These are phyloP conservation scores for Diplodia sapinea DNA, from an alignment of 2,329 filamentous ascomycete genomes.

Conservation along the genomic window DNA sequence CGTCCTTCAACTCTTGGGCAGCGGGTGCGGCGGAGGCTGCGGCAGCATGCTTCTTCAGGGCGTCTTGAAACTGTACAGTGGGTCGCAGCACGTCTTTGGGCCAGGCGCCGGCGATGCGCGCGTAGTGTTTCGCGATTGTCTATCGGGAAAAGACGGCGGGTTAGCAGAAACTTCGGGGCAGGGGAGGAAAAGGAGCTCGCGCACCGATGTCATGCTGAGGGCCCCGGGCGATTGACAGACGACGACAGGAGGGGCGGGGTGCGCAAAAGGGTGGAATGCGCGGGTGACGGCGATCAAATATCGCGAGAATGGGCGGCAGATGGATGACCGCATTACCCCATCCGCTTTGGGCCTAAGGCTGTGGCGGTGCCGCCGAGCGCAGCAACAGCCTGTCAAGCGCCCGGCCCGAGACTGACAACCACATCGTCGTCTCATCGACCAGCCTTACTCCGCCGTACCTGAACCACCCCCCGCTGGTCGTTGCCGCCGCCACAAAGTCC, in stretches of 20 bases:
- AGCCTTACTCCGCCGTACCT: conserved; percentile 28
- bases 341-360: conserved; percentile 16
- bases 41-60: conserved; percentile 50
- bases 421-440: conserved; percentile 24
- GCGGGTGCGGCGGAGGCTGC: conserved; percentile 32
- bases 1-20: conserved; percentile 50
- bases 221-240: conserved; percentile 12
- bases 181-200: conserved; percentile 5
- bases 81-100: conserved; percentile 58
- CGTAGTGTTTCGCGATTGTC: conserved; percentile 55
- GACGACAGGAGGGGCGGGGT: background rate
- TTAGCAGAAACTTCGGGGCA: background rate
- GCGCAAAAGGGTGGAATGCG: conserved; percentile 25
- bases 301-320: conserved; percentile 11
- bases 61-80: conserved; percentile 52
- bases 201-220: conserved; percentile 25
- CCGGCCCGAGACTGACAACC: conserved; percentile 24
- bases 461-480: background rate
- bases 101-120: conserved; percentile 57
- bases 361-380: conserved; percentile 17
- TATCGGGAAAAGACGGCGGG: conserved; percentile 31
- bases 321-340: conserved; percentile 4
- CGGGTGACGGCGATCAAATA: conserved; percentile 21
- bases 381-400: conserved; percentile 13
- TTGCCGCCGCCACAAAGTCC: conserved; percentile 3